Evolutionary conservation across 176 grass and related monocot genomes (phyloP), one percentile per base, ranked within the genome.

Genomic region (Saccharum officinarum): DNA sequence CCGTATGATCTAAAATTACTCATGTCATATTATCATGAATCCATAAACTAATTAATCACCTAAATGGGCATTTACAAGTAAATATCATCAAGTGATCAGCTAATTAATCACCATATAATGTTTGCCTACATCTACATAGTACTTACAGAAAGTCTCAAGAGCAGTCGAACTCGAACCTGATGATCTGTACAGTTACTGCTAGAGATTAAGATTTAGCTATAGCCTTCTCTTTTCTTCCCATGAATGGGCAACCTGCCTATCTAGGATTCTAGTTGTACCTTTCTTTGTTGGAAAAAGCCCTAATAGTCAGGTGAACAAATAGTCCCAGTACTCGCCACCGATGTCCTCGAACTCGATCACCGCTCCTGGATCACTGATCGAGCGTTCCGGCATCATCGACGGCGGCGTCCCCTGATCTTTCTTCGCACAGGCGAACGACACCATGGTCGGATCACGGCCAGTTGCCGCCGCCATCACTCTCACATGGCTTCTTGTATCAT

Each of bases 291-390:
- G 1, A 31, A 31, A 49, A 49, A 47, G 0, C 42, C 7, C 70
- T 73, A 28, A 31, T 17, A 49, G 1, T 52, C 6, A 46, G 17
- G 13, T 42, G 85, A 94, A 94, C 73, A 94, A 78, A 31, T 83
- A 89, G 28, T 94, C 89, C 86, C 89, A 89, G n/a, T 91, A 91
- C 30, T 88, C 89, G 44, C 8, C 55, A 8, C 89, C 92, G 8
- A 89, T 88, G 4, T 87, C 89, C 37, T 94, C 83, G 4, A 94
- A 39, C 33, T 84, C 89, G 5, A 91, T 83, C 57, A 87, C 80
- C 10, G 67, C 77, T 28, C 80, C 86, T 40, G 23, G 55, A n/a
- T 81, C 69, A 10, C 73, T 72, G 39, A 59, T 57, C 64, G 42
- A 45, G 3, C 49, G 47, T 30, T 66, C 80, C 12, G 84, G 76